phyloP scores from a whole-genome alignment of 192 early-diverging fungal species.

The Gaertneriomyces sp. region DNA sequence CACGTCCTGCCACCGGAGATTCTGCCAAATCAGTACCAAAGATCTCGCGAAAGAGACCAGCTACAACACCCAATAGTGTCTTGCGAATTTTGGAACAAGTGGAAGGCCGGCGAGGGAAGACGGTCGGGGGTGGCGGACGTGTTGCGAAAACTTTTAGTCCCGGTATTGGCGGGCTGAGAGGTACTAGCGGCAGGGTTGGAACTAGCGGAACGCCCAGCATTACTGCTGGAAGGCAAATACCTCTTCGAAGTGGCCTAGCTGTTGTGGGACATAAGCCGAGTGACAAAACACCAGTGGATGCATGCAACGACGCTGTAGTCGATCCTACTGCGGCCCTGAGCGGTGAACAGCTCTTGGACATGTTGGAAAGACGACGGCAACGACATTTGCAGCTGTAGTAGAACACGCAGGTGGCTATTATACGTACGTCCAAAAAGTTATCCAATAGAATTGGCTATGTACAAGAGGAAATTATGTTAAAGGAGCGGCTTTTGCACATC shows the following conservation, averaged over 20 bases:
- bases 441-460: too few species aligned
- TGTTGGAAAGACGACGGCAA: constrained; percentile 23
- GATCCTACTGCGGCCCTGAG: constrained; percentile 8
- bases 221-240: too few species aligned
- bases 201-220: too few species aligned
- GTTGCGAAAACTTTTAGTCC: background rate
- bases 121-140: constrained; percentile 9
- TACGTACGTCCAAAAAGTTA: too few species aligned
- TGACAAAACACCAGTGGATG: too few species aligned
- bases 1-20: constrained; percentile 11
- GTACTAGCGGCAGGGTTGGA: too few species aligned
- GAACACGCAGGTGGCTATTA: background rate
- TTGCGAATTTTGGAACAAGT: constrained; percentile 26
- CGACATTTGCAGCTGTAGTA: constrained; percentile 36
- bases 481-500: constrained; percentile 71
- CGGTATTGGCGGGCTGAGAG: too few species aligned
- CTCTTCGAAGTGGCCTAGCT: too few species aligned
- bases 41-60: background rate
- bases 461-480: background rate
- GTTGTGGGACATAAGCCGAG: too few species aligned
- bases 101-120: constrained; percentile 3
- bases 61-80: constrained; percentile 31
- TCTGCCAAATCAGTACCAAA: too few species aligned
- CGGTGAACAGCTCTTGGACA: constrained; percentile 16
- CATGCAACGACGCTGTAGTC: too few species aligned